Evolutionary conservation across 306 rosid genomes (phyloP), one percentile per base, ranked within the genome.

Genomic region (Astragalus glycyphyllos): DNA sequence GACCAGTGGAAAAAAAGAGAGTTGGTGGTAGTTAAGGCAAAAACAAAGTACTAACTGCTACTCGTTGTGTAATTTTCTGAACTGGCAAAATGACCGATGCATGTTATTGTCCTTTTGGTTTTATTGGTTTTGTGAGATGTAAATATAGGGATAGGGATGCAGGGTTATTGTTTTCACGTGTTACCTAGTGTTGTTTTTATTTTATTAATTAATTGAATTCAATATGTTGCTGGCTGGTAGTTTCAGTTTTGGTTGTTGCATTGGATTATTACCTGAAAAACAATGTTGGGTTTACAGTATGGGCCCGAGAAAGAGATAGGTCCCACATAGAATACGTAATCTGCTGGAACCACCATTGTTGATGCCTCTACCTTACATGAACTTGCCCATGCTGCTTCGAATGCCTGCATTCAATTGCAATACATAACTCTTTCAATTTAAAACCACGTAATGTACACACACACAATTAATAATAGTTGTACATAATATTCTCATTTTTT

Each of bases 261-360:
- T 71, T 58, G 35, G 8, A 58, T 71, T 81, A 58, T 71, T 81
- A 90, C 98, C 99, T 95, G 99, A 57, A 95, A 95, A 58, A 91
- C 63, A 64, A 95, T 87, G 82, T 85, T 82, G 70, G 87, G 72
- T 34, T 87, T 85, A 73, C 99, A 95, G 82, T 84, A 95, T 4
- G 96, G 99, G 55, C 97, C 99, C 0, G 96, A 87, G 87, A 95
- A 95, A 11, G 97, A 87, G 69, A 95, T 89, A 65, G 97, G 97
- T 11, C 99, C 96, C 77, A 95, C 96, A 0, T 74, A 74, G 80
- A 89, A 95, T 48, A 59, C 50, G 49, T 84, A 83, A 7, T 65
- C 60, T 54, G 87, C 79, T 58, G 99, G 99, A 32, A 91, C 69
- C 0, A 86, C 16, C 81, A 91, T 60, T 20, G 81, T 84, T 38